Conservation (phyloP, 1,284 basidiomycete genomes). For the Boletus semigastroideus region DNA sequence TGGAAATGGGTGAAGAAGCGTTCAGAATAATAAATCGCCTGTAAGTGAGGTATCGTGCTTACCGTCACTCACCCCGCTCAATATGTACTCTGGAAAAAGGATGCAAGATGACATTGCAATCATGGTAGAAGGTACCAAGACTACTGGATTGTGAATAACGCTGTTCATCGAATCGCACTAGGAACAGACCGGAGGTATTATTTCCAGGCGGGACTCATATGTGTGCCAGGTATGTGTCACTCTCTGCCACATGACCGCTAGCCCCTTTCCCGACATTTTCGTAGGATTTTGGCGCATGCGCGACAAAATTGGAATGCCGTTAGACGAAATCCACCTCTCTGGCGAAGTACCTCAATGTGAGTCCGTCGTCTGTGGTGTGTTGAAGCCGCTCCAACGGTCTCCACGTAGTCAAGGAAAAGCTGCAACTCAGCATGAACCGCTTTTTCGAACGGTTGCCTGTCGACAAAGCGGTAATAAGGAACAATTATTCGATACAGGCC, state of each 20-base stretch:
- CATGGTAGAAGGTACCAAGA: conserved; percentile 64
- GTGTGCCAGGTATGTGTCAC: conserved; percentile 52
- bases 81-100: conserved; percentile 24
- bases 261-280: neutral
- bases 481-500: conserved; percentile 71
- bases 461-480: conserved; percentile 69
- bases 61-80: neutral
- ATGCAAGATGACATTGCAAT: conserved; percentile 75
- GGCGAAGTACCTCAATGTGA: conserved; percentile 73
- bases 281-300: conserved; percentile 74
- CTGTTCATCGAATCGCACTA: conserved; percentile 23
- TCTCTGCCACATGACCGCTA: neutral
- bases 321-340: conserved; percentile 67
- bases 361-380: conserved; percentile 20
- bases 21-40: conserved; percentile 64
- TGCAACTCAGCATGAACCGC: conserved; percentile 63
- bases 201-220: conserved; percentile 71
- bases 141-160: neutral
- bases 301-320: conserved; percentile 72
- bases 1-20: conserved; percentile 48
- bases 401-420: conserved; percentile 59
- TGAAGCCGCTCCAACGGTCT: neutral
- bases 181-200: conserved; percentile 67
- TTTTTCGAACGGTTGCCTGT: conserved; percentile 68
- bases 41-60: conserved; percentile 40